Evolutionary conservation across 768 basidiomycete species (phyloP), one percentile per base, ranked within the genome.

Genomic region (Cystofilobasidium capitatum): DNA sequence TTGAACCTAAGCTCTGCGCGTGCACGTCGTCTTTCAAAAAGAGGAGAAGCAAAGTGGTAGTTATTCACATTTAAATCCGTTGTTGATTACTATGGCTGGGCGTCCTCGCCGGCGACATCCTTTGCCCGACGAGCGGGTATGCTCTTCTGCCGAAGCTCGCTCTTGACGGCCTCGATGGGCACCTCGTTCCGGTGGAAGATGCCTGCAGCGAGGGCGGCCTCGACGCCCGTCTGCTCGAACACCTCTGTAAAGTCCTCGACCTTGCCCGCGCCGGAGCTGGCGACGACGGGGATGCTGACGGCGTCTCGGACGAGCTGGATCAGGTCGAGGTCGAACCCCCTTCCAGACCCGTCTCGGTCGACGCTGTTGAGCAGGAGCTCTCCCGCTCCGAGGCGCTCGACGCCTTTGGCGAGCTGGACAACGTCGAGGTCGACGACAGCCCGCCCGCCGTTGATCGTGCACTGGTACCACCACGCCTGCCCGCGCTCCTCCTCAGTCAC

Each of bases 401-500:
- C 91, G 16, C 94, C 96, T 66, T 84, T 81, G 22, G 88, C 90
- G n/a, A 99, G 84, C 77, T 98, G 86, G 26, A 90, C 84, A 49
- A 86, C 94, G 17, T 94, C 96, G 37, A 99, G 78, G 40, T 84
- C 85, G 16, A 91, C 85, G 29, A 80, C 71, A 75, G 91, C 88
- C 36, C 96, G 85, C 17, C 96, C 96, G 44, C 96, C 94, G 0
- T 86, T 88, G 57, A 97, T 88, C 14, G 96, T 98, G 77, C 96
- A 98, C 75, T 93, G 91, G 77, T 99, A 99, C 96, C 94, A 98
- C 92, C 96, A 98, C 49, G 85, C 86, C 74, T 84, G 86, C 49
- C 84, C 86, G 62, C 81, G 79, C 70, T 88, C 88, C 66, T 80
- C 79, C 73, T 83, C 83, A 42, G 75, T 69, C 8, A 69, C 63